These are phyloP conservation scores for Eucalyptus sp. DNA, from an alignment of 345 rosid species.

Conservation along the genomic window DNA sequence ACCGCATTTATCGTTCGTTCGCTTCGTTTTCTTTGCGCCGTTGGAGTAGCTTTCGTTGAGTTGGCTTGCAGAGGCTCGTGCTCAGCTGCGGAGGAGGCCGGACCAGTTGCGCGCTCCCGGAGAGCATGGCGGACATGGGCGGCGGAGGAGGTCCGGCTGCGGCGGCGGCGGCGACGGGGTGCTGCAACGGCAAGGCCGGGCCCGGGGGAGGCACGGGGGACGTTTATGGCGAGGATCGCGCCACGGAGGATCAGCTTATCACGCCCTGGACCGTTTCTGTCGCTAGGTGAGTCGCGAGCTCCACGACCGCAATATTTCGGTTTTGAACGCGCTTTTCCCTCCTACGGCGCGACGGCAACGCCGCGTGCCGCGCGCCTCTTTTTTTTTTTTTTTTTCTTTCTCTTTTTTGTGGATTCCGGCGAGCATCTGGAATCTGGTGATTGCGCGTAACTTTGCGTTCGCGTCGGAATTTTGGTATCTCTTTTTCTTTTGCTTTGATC, in stretches of 20 bases:
- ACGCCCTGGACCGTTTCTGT: constrained; percentile 90
- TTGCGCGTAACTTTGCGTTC: background rate
- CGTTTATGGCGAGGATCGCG: constrained; percentile 66
- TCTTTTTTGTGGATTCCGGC: background rate
- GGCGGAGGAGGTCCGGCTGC: background rate
- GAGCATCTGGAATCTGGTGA: background rate
- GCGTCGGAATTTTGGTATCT: background rate
- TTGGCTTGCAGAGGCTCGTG: background rate
- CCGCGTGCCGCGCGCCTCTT: background rate
- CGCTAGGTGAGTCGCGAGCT: constrained; percentile 48
- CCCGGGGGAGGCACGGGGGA: constrained; percentile 21
- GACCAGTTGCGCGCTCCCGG: background rate
- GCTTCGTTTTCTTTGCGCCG: background rate
- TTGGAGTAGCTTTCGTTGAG: background rate
- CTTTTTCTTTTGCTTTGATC: background rate
- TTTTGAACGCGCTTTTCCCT: background rate
- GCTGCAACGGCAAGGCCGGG: background rate
- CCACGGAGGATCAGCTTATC: constrained; percentile 77
- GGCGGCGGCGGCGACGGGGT: background rate
- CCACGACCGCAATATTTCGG: background rate
- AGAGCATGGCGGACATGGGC: background rate
- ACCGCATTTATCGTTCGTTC: background rate
- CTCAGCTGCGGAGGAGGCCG: background rate
- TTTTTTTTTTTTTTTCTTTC: no score
- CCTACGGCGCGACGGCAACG: background rate